Evolutionary conservation across 2,329 filamentous ascomycete genomes (phyloP).

Genomic region (Cryphonectria carpinicola): DNA sequence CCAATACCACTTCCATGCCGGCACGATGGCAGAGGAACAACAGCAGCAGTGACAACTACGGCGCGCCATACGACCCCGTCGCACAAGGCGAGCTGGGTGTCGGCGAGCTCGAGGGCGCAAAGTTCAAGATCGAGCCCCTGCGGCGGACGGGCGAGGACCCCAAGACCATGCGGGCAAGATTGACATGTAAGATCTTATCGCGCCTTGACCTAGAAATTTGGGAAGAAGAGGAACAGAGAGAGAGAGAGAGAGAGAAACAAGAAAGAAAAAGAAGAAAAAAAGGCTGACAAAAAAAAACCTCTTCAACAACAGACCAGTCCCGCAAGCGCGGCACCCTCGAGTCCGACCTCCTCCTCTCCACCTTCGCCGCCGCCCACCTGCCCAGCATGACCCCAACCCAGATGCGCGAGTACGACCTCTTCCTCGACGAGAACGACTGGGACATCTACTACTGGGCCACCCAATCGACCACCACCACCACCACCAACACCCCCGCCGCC

Average conservation of each 20-base stretch:
- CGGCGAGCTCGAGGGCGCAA: slow-evolving; percentile 84
- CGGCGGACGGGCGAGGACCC: slow-evolving; percentile 81
- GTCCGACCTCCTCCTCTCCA: slow-evolving; percentile 92
- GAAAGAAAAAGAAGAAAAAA: not conserved
- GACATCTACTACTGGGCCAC: slow-evolving; percentile 99
- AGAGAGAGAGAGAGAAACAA: not conserved
- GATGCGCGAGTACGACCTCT: slow-evolving; percentile 83
- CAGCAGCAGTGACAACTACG: slow-evolving; percentile 22
- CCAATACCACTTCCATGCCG: slow-evolving; percentile 19
- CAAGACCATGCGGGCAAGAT: slow-evolving; percentile 83
- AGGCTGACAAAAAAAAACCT: not conserved
- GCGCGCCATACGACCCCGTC: slow-evolving; percentile 36
- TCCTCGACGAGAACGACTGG: slow-evolving; percentile 99
- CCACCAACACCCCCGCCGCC: slow-evolving; percentile 40
- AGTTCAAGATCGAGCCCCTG: slow-evolving; percentile 89
- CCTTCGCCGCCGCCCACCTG: slow-evolving; percentile 84
- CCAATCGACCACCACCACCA: slow-evolving; percentile 69
- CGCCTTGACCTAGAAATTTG: not conserved
- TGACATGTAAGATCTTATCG: slow-evolving; percentile 62
- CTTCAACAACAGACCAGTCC: slow-evolving; percentile 74
- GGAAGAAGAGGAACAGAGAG: not conserved
- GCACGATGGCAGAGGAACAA: slow-evolving; percentile 17
- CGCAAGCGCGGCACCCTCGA: slow-evolving; percentile 96
- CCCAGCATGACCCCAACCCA: slow-evolving; percentile 72
- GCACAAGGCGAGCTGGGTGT: slow-evolving; percentile 67